These are phyloP conservation scores for Oxyria digyna DNA, from an alignment of 148 eudicot genomes.

Conservation along the genomic window DNA sequence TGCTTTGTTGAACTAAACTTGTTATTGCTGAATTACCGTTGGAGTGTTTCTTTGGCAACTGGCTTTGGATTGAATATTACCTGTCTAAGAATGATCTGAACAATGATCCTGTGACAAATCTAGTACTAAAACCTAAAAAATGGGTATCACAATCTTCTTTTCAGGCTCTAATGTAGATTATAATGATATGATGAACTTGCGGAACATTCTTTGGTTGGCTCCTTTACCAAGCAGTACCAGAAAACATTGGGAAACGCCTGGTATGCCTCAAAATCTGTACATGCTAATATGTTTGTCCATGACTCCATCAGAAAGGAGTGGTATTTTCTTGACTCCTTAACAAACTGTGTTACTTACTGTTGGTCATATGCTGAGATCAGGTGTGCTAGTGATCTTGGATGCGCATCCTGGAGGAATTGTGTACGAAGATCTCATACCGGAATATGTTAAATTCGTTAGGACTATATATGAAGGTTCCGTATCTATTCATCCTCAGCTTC, in stretches of 20 bases:
- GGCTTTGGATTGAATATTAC: neutral
- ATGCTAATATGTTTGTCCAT: neutral
- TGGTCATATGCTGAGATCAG: conserved; percentile 20
- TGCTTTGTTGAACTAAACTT: neutral
- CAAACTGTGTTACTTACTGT: neutral
- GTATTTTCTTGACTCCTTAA: neutral
- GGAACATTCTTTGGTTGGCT: conserved; percentile 96
- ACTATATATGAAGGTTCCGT: conserved; percentile 86
- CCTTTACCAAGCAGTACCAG: conserved; percentile 63
- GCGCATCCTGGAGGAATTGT: conserved; percentile 87
- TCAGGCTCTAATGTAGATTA: conserved; percentile 67
- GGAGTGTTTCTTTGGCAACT: neutral
- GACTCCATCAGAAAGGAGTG: neutral
- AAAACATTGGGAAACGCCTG: conserved; percentile 64
- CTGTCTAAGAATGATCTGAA: neutral
- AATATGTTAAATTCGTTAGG: conserved; percentile 61
- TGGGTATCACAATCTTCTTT: conserved; percentile 7
- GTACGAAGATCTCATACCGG: conserved; percentile 79
- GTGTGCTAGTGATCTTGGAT: conserved; percentile 86
- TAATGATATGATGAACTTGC: conserved; percentile 69
- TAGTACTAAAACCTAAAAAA: neutral
- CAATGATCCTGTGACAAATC: neutral
- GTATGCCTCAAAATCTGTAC: conserved; percentile 22
- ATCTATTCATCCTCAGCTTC: neutral
- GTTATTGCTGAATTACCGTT: neutral